Conservation (phyloP, 2,329 filamentous ascomycete species). For the Scedosporium minutisporum region DNA sequence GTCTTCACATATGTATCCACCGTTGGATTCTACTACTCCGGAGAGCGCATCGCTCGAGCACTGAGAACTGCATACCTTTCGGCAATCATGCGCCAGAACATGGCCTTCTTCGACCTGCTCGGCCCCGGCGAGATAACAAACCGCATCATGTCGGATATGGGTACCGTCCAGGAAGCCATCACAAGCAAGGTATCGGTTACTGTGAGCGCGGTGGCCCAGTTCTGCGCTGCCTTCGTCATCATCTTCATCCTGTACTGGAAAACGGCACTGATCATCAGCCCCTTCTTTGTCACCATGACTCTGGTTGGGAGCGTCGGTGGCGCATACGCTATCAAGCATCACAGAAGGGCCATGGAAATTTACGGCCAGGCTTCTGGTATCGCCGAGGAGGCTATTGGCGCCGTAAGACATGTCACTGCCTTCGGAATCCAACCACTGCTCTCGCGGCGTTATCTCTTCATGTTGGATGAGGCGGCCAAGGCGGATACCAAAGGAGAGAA, state of each 20-base stretch:
- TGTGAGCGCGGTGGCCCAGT: slow-evolving; percentile 30
- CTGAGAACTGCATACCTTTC: slow-evolving; percentile 28
- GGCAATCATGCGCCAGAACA: slow-evolving; percentile 37
- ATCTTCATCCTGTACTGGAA: slow-evolving; percentile 32
- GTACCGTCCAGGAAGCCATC: slow-evolving; percentile 33
- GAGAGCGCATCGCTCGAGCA: slow-evolving; percentile 25
- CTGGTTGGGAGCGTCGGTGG: slow-evolving; percentile 26
- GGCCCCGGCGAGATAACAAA: slow-evolving; percentile 28
- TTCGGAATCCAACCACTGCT: slow-evolving; percentile 35
- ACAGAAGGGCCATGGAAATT: slow-evolving; percentile 28
- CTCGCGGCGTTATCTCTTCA: background rate
- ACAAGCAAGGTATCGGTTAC: slow-evolving; percentile 33
- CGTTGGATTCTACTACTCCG: slow-evolving; percentile 24
- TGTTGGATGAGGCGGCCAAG: slow-evolving; percentile 24
- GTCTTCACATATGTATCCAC: slow-evolving; percentile 9
- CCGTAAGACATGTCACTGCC: slow-evolving; percentile 38
- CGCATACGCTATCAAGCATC: slow-evolving; percentile 31
- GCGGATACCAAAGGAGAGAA: too few species aligned
- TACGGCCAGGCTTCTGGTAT: slow-evolving; percentile 32
- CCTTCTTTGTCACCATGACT: slow-evolving; percentile 33
- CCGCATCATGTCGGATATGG: slow-evolving; percentile 37
- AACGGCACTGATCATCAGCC: slow-evolving; percentile 30
- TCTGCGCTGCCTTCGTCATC: slow-evolving; percentile 29
- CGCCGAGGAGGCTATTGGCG: slow-evolving; percentile 39
- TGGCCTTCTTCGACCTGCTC: slow-evolving; percentile 43